These are phyloP conservation scores for Silene noctiflora DNA, from an alignment of 179 eudicot species.

Conservation along the genomic window DNA sequence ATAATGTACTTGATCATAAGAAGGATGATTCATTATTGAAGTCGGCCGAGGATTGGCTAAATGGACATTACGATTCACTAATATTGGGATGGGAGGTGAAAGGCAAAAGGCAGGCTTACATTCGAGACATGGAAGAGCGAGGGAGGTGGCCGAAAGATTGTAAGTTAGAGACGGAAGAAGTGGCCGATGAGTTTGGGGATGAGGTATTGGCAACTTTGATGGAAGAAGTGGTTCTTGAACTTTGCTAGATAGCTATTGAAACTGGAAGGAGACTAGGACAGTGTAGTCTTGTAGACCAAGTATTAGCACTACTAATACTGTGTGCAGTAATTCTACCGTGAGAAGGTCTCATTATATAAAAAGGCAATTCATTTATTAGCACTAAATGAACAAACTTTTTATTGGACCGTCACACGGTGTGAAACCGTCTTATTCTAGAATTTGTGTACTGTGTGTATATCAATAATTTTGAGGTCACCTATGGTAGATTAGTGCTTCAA, in stretches of 20 bases:
- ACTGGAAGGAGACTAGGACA: background rate
- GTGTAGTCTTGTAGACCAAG: constrained; percentile 12
- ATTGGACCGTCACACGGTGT: too few species aligned
- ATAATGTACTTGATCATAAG: constrained; percentile 24
- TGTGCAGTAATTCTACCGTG: too few species aligned
- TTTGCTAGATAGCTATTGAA: background rate
- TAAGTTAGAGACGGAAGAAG: constrained; percentile 43
- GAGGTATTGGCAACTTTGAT: constrained; percentile 45
- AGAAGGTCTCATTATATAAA: too few species aligned
- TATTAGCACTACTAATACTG: constrained; percentile 21
- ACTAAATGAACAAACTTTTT: too few species aligned
- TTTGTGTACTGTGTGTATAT: too few species aligned
- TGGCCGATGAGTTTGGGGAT: constrained; percentile 46
- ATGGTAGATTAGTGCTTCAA: constrained; percentile 14
- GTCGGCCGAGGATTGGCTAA: constrained; percentile 58
- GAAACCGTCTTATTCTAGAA: too few species aligned
- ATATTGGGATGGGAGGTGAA: constrained; percentile 54
- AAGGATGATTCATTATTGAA: constrained; percentile 28
- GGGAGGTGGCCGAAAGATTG: constrained; percentile 48
- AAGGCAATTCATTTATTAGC: too few species aligned
- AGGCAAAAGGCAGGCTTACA: constrained; percentile 48
- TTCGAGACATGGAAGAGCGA: constrained; percentile 56
- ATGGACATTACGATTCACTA: constrained; percentile 31
- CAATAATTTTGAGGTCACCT: constrained; percentile 14
- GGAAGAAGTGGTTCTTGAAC: constrained; percentile 45